These are phyloP conservation scores for Cladophialophora carrionii DNA, from an alignment of 2,329 filamentous ascomycete genomes.

Conservation along the genomic window DNA sequence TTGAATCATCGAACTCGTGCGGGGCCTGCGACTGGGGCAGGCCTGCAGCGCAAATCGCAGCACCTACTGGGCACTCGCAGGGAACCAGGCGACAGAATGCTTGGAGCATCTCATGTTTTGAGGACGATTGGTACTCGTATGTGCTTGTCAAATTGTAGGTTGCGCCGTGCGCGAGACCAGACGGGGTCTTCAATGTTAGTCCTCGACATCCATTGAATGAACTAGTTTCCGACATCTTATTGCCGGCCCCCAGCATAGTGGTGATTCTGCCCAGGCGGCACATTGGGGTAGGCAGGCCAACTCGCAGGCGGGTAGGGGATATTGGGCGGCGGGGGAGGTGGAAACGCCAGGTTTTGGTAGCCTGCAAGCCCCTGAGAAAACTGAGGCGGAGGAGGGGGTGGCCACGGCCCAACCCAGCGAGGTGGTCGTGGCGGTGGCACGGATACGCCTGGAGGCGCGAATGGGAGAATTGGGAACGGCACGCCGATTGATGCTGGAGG, in stretches of 20 bases:
- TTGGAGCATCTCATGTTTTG: background rate
- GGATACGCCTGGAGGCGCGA: constrained; percentile 6
- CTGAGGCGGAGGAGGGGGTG: constrained; percentile 35
- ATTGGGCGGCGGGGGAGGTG: constrained; percentile 20
- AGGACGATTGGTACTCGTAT: background rate
- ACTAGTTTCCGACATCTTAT: background rate
- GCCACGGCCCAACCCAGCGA: constrained; percentile 38
- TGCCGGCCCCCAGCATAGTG: background rate
- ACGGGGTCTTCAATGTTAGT: background rate
- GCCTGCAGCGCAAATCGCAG: background rate
- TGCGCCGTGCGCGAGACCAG: background rate
- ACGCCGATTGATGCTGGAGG: constrained; percentile 1
- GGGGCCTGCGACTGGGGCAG: background rate
- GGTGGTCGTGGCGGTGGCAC: constrained; percentile 22
- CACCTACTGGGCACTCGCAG: background rate
- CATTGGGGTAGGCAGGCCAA: constrained; percentile 13
- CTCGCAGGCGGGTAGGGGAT: constrained; percentile 16
- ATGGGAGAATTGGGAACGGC: constrained; percentile 24
- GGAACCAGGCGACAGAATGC: background rate
- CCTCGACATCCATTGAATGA: background rate
- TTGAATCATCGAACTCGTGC: background rate
- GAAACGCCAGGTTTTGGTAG: constrained; percentile 17
- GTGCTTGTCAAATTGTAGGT: background rate
- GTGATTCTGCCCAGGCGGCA: constrained; percentile 10
- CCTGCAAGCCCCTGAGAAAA: constrained; percentile 26